Evolutionary conservation across 306 rosid genomes (phyloP), one percentile per base, ranked within the genome.

Genomic region (Cucurbita pepo): DNA sequence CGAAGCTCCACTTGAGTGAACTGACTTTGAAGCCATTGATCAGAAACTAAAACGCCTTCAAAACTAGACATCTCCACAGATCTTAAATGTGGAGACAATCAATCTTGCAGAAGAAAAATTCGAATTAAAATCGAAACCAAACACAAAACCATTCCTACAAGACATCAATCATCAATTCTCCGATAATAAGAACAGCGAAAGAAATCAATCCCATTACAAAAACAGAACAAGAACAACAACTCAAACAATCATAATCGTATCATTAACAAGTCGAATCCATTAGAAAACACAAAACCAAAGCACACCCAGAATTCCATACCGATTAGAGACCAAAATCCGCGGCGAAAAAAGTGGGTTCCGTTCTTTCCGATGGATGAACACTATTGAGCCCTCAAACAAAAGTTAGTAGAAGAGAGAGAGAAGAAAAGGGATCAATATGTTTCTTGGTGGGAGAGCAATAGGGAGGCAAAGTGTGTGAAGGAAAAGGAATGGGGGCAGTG

Each of bases 1-100:
- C 95, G 96, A 77, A 94, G 97, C 88, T 94, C 95, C 19, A 94
- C 97, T 79, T 94, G 99, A 8, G 96, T 89, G 82, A 94, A 91
- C 81, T 94, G 95, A 75, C 96, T 83, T 16, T 94, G 97, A 80
- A 94, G 99, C 95, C 81, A 87, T 51, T 90, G 97, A 78, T 94
- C 99, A 7, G 90, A 88, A 77, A 94, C 88, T 74, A 85, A 40
- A 76, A 94, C 97, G 44, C 99, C 99, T 64, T 65, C 81, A 76
- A 87, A 94, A 69, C 87, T 86, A 4, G 96, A 86, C 97, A 91
- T 94, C 85, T 81, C 83, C 78, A 40, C 59, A 22, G 53, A 73
- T 73, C 55, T 40, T 55, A 73, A 59, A 45, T 34, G 77, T 37
- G 77, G 69, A 74, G 77, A 47, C 8, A 13, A 58, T 38, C 4